phyloP scores from a whole-genome alignment of 2,329 filamentous ascomycete genomes.

The Pyricularia pennisetigena region DNA sequence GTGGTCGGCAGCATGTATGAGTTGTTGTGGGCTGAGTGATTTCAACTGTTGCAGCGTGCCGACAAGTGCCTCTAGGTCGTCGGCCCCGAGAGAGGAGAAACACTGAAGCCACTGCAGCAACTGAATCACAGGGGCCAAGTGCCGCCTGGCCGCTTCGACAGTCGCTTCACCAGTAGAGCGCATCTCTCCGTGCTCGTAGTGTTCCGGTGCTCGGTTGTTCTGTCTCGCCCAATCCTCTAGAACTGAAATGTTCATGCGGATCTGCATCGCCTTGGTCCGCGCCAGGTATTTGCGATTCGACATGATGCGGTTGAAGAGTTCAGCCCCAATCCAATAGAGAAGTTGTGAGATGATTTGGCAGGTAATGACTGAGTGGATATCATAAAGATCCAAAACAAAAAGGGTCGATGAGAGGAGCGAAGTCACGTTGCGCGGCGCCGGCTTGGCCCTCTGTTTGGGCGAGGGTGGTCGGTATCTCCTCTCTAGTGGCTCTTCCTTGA shows the following conservation, averaged over 20 bases:
- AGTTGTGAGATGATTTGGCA: constrained; percentile 87
- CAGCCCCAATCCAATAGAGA: constrained; percentile 90
- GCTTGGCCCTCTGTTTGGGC: constrained; percentile 83
- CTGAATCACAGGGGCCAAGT: constrained; percentile 85
- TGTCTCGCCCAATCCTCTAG: constrained; percentile 91
- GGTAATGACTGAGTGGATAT: constrained; percentile 94
- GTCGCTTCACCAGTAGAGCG: constrained; percentile 78
- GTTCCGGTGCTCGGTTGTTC: constrained; percentile 90
- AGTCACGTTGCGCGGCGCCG: constrained; percentile 89
- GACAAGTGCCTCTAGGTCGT: constrained; percentile 81
- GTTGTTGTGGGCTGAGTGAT: constrained; percentile 72
- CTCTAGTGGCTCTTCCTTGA: constrained; percentile 82
- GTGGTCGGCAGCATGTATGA: constrained; percentile 85
- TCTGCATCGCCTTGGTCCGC: constrained; percentile 97
- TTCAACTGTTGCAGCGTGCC: constrained; percentile 85
- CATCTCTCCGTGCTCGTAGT: constrained; percentile 88
- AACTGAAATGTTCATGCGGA: constrained; percentile 94
- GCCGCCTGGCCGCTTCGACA: constrained; percentile 70
- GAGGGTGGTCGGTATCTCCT: constrained; percentile 89
- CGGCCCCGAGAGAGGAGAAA: constrained; percentile 79
- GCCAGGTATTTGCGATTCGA: constrained; percentile 90
- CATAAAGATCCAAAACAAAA: constrained; percentile 96
- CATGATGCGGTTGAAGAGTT: constrained; percentile 97
- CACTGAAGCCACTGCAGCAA: constrained; percentile 96
- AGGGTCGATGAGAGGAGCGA: constrained; percentile 91